Percentiles rank a stretch among this genome's conserved stretches.
Evolutionary conservation across 2,329 filamentous ascomycete genomes (phyloP).

Genomic region (Cladophialophora chaetospira): DNA sequence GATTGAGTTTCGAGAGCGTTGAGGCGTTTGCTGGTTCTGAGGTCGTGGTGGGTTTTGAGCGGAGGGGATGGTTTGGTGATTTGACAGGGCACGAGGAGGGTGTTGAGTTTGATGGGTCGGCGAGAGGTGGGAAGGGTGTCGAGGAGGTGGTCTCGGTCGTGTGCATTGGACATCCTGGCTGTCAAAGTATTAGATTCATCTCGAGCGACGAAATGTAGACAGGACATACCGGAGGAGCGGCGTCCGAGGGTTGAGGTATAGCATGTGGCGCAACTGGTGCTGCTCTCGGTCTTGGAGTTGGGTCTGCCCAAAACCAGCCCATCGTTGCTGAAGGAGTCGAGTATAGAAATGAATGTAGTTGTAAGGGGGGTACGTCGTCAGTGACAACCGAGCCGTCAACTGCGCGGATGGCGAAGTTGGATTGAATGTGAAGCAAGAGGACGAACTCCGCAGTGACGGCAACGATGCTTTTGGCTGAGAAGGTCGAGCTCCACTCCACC

Average conservation of each 20-base stretch:
- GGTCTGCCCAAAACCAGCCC: slow-evolving; percentile 73
- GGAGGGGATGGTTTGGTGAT: slow-evolving; percentile 26
- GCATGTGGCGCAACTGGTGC: slow-evolving; percentile 47
- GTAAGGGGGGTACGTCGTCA: no score
- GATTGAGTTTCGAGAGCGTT: slow-evolving; percentile 68
- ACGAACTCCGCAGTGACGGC: background rate
- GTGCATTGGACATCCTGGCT: slow-evolving; percentile 65
- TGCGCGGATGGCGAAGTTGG: no score
- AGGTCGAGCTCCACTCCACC: background rate
- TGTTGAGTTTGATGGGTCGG: slow-evolving; percentile 32
- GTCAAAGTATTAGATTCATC: background rate
- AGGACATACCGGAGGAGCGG: slow-evolving; percentile 50
- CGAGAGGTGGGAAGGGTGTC: slow-evolving; percentile 29
- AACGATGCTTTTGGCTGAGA: background rate
- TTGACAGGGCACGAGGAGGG: slow-evolving; percentile 38
- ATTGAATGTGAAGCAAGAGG: background rate
- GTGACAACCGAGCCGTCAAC: no score
- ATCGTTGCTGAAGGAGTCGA: slow-evolving; percentile 42
- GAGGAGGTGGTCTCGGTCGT: slow-evolving; percentile 44
- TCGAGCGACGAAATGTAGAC: background rate
- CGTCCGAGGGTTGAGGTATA: slow-evolving; percentile 39
- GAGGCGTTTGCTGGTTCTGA: slow-evolving; percentile 39
- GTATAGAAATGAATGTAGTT: no score
- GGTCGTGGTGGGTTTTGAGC: slow-evolving; percentile 14
- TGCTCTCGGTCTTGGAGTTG: slow-evolving; percentile 39